A percentile compares a stretch with the other conserved stretches of the same genome.
Evolutionary conservation across 192 early-diverging fungal genomes (phyloP).

Genomic region (Backusella circina): DNA sequence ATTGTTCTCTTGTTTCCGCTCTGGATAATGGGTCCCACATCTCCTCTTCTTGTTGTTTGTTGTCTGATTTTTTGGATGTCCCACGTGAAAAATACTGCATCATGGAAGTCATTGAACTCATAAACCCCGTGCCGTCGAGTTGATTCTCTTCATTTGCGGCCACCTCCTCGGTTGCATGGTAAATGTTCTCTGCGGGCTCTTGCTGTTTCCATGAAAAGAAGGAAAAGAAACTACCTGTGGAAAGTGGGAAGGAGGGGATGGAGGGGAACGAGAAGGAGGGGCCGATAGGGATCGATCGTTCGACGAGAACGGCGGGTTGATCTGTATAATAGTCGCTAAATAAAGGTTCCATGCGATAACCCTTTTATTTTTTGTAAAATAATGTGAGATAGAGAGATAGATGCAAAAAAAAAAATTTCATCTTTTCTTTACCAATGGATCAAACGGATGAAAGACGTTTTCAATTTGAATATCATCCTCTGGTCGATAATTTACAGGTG

Average conservation of each 20-base stretch:
- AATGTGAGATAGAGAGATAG: not conserved
- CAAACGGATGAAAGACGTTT: conserved; percentile 76
- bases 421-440: conserved; percentile 46
- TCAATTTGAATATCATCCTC: conserved; percentile 52
- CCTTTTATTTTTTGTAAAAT: conserved; percentile 25
- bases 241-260: conserved; percentile 25
- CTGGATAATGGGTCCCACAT: conserved; percentile 15
- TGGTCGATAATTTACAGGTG: conserved; percentile 49
- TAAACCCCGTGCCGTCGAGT: not conserved
- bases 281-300: conserved; percentile 25
- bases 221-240: conserved; percentile 12
- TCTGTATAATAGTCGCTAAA: conserved; percentile 32
- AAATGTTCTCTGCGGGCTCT: not conserved
- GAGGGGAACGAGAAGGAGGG: conserved; percentile 35
- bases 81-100: not conserved
- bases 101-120: not conserved
- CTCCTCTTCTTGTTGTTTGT: not conserved
- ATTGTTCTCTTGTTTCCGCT: conserved; percentile 12
- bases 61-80: not conserved
- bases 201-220: conserved; percentile 18
- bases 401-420: no score
- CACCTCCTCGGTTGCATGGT: not conserved
- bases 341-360: conserved; percentile 68
- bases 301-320: conserved; percentile 33
- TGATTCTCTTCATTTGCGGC: not conserved